Base-by-base conservation (phyloP, 495 filamentous ascomycete genomes). In the Hyaloscypha variabilis region DNA sequence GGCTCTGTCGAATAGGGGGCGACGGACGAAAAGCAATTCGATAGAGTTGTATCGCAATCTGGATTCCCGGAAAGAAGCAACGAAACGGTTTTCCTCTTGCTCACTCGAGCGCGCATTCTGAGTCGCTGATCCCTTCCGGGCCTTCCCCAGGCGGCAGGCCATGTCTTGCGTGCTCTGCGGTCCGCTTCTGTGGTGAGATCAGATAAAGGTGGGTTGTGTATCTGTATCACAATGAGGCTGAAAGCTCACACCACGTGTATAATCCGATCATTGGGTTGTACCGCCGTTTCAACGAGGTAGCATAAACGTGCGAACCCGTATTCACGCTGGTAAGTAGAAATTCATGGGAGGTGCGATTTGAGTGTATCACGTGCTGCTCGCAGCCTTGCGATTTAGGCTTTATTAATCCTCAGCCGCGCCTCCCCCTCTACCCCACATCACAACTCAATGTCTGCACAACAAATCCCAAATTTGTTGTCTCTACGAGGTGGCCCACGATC, bases 381-480 rank as follows among this genome's bases (percentile, higher is more conserved):
- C 59, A 62, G 59, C 59, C 51, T 54, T 54, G 51, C 51, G 25
- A 54, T 28, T 54, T 54, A 25, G 23, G 51, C 23, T n/a, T 6
- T 51, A n/a, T 56, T 24, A 56, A 30, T 17, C 14, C 13, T 17
- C 42, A 52, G 28, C 46, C 24, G 31, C 46, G 49, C 24, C n/a
- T 25, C 8, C 26, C 24, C 6, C 30, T 8, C 13, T n/a, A 25
- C 58, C 21, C 36, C 60, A n/a, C 8, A 3, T n/a, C 30, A 14
- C 53, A 62, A 24, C 52, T 19, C 42, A 58, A 92, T 93, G 90
- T 88, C 90, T 56, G 85, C 88, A 21, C 79, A 87, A 25, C 85
- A 87, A 23, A 94, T 94, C 24, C 91, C 91, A 49, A 93, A 94
- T 69, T 84, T 94, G 36, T 88, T 90, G 67, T 84, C 84, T 21